Evolutionary conservation across 2,329 filamentous ascomycete species (phyloP), one percentile per base, ranked within the genome.

Genomic region (Leptosphaerulina australis): DNA sequence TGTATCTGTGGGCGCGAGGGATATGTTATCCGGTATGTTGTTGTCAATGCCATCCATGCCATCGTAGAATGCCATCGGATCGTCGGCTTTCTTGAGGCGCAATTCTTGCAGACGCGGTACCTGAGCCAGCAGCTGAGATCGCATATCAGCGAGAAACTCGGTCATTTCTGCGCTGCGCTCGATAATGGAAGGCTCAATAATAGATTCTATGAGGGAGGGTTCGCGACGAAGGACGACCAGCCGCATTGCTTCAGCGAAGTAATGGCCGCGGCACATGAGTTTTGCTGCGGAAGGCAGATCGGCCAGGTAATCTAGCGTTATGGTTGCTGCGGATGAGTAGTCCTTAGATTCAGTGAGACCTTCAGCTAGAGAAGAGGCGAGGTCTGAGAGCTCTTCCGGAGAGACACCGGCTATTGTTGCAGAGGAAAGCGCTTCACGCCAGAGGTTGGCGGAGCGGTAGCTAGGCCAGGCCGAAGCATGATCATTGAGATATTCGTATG

Each of bases 91-190:
- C 67, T 90, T 92, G 44, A 80, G 77, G 1, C 93, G 86, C 20
- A 99, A 82, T 68, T 97, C 93, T 5, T 81, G 79, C 56, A 99
- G 85, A 14, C 94, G 88, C 0, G 93, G 91, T 0, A 96, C 84
- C 68, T 99, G 94, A 0, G 91, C 88, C 36, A 80, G 79, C 3
- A 97, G 81, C 71, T 99, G 94, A 0, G 80, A 80, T 70, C 90
- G 91, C 82, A 93, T 97, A 71, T 99, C 94, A 1, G 94, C 91
- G 9, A 99, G 83, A 52, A 97, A 86, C 69, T 97, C 94, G 0
- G 91, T 96, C 64, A 88, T 92, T 44, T 83, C 85, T 17, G 88
- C 87, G 48, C 94, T 86, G 1, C 89, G 86, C 50, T 97, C 93
- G 3, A 86, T 83, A 5, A 99, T 84, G 1, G 88, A 90, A 0